Evolutionary conservation across 805 yeast genomes (phyloP).

Genomic region (Candida nanaspora): DNA sequence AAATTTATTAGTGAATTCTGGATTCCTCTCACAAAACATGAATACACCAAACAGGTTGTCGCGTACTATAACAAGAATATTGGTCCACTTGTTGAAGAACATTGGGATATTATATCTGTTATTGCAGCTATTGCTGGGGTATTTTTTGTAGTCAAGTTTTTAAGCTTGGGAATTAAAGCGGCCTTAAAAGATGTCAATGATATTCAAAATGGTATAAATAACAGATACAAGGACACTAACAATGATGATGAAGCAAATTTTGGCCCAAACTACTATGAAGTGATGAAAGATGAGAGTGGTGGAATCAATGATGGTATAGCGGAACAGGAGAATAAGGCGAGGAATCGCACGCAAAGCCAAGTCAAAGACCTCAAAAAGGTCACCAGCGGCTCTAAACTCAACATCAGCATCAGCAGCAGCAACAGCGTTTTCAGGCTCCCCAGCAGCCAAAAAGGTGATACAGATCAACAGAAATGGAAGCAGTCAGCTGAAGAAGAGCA

Average conservation of each 20-base stretch:
- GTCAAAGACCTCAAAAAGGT: not conserved
- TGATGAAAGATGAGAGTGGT: conserved; percentile 14
- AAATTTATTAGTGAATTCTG: no score
- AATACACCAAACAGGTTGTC: not conserved
- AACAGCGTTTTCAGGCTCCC: no score
- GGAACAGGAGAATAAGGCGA: conserved; percentile 4
- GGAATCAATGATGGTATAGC: conserved; percentile 17
- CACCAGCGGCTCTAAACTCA: no score
- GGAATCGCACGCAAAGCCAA: conserved; percentile 2
- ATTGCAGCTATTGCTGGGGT: conserved; percentile 8
- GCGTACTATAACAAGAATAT: conserved; percentile 3
- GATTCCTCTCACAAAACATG: no score
- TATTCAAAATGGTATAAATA: conserved; percentile 15
- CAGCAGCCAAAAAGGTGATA: not conserved
- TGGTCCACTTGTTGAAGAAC: conserved; percentile 7
- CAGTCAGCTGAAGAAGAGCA: not conserved
- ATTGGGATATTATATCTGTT: conserved; percentile 10
- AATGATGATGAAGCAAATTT: conserved; percentile 3
- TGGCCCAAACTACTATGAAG: not conserved
- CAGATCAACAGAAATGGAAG: not conserved
- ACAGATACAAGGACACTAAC: conserved; percentile 17
- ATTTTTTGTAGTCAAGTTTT: conserved; percentile 2
- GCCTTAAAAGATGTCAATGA: conserved; percentile 14
- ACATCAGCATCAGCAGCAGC: no score
- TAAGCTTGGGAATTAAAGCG: not conserved